Percentiles rank a stretch among this genome's conserved stretches.
Evolutionary conservation across 2,329 filamentous ascomycete species (phyloP).

Genomic region (Xylariaceae sp.): DNA sequence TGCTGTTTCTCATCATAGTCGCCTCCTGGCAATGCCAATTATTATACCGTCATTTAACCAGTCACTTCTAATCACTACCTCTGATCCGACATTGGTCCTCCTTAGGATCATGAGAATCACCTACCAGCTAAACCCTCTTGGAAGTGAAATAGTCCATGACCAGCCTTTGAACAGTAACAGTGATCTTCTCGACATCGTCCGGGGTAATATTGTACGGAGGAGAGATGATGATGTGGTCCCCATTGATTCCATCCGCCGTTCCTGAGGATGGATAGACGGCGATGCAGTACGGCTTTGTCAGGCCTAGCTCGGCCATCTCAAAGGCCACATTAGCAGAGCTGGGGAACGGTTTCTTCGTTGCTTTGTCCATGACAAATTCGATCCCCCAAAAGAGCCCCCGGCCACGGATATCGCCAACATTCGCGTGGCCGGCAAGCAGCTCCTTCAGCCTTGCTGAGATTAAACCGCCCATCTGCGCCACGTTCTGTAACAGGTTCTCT

Average conservation of each 20-base stretch:
- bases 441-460: constrained; percentile 39
- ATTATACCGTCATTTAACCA: no score
- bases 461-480: constrained; percentile 38
- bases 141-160: constrained; percentile 55
- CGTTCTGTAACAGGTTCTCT: constrained; percentile 43
- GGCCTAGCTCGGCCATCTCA: constrained; percentile 23
- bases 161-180: constrained; percentile 55
- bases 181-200: constrained; percentile 62
- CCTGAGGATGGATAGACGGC: constrained; percentile 60
- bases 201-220: constrained; percentile 70
- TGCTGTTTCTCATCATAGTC: no score
- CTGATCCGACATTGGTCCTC: no score
- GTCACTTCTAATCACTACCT: no score
- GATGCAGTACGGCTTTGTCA: constrained; percentile 31
- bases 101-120: not conserved
- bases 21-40: no score
- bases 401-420: constrained; percentile 50
- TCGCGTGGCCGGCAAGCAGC: constrained; percentile 38
- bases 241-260: constrained; percentile 54
- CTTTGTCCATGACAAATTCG: constrained; percentile 51
- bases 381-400: constrained; percentile 54
- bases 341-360: constrained; percentile 46
- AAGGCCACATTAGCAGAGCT: constrained; percentile 22
- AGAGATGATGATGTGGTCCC: constrained; percentile 71
- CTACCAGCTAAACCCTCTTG: not conserved